Base-by-base conservation (phyloP, 78 protist genomes). In the Cavenderia fasciculata region DNA sequence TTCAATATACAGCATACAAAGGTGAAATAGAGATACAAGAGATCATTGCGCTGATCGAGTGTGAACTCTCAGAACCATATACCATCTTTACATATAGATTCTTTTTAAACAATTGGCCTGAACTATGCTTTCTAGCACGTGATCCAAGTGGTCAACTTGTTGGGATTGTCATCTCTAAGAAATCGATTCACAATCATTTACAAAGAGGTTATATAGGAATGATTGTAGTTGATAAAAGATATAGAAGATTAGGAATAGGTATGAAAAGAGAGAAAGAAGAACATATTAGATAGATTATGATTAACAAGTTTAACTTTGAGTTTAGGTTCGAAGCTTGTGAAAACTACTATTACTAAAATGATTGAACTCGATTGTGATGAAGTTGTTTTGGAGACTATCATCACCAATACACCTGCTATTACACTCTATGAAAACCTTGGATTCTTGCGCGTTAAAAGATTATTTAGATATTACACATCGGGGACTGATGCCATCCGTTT, bases 61-160 rank as follows among this genome's bases (percentile, higher is more conserved):
- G 33, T 23, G 97, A 95, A 25, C 94, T 98, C 11, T 87, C 96
- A 18, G 99, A 98, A 92, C 99, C 99, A 19, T 98, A 98, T 88
- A 68, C 96, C 19, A 74, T 97, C 66, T 98, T 93, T 52, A 98
- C 99, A 0, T 98, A 97, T 75, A 59, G 98, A n/a, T 97, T 95
- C 70, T 98, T 98, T 65, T 33, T 97, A 65, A 46, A 86, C 43
- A 72, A 52, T 31, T 97, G 98, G 98, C 97, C 98, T 11, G 59
- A 95, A 2, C 94, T 95, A 7, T 85, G 95, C 51, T 29, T 91
- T 10, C 23, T 94, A 69, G 97, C 87, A n/a, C 38, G n/a, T 41
- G 74, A 74, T 18, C 75, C 23, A 2, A 73, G 47, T 1, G 74
- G 61, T 36, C 66, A 49, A 27, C 70, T 74, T 11, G 69, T 90